These are phyloP conservation scores for Penicillium sp. DNA, from an alignment of 2,329 filamentous ascomycete species.

Conservation along the genomic window DNA sequence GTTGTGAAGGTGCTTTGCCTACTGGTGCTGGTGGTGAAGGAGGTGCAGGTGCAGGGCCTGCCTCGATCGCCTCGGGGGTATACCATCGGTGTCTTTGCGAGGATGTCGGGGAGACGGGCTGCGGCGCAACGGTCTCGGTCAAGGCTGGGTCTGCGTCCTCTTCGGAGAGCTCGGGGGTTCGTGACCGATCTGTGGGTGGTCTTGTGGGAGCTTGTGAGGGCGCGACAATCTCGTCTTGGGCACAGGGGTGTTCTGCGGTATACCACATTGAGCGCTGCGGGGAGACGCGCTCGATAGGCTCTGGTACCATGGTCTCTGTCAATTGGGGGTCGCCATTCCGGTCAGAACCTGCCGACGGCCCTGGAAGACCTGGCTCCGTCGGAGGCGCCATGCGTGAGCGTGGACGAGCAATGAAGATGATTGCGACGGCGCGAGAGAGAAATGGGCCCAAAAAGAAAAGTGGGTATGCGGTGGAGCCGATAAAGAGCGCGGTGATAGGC, in stretches of 20 bases:
- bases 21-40: slow-evolving; percentile 14
- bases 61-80: slow-evolving; percentile 32
- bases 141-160: slow-evolving; percentile 20
- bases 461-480: slow-evolving; percentile 12
- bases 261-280: neutral
- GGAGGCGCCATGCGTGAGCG: slow-evolving; percentile 12
- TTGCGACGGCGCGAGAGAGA: neutral
- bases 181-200: neutral
- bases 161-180: slow-evolving; percentile 1
- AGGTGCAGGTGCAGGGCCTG: slow-evolving; percentile 13
- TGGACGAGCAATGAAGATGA: neutral
- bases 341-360: neutral
- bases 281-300: neutral
- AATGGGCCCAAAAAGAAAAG: neutral
- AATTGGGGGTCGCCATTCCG: neutral
- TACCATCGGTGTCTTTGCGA: slow-evolving; percentile 40
- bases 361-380: neutral
- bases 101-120: slow-evolving; percentile 48
- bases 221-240: neutral
- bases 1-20: slow-evolving; percentile 9
- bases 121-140: slow-evolving; percentile 36
- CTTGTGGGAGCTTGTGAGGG: neutral
- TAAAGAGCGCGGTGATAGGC: slow-evolving; percentile 1
- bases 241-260: neutral
- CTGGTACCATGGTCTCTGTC: neutral